A percentile compares a stretch with the other conserved stretches of the same genome.
Evolutionary conservation across 768 basidiomycete genomes (phyloP).

Genomic region (Boletales sp.): DNA sequence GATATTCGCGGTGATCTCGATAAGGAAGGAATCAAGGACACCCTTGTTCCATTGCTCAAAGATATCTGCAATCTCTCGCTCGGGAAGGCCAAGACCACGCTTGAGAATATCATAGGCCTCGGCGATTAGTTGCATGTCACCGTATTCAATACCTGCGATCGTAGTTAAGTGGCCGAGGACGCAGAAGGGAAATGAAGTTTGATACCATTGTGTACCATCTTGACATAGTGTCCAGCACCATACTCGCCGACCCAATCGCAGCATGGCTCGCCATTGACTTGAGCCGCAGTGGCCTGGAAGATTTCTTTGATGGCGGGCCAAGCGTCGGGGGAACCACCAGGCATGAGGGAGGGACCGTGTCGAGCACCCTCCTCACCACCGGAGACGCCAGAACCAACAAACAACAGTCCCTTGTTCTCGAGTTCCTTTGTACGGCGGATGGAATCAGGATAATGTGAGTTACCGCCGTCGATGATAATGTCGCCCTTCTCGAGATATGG

Average conservation of each 20-base stretch:
- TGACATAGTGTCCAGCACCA: conserved; percentile 97
- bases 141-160: conserved; percentile 90
- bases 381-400: conserved; percentile 98
- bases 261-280: conserved; percentile 93
- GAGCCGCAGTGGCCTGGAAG: conserved; percentile 97
- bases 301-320: conserved; percentile 98
- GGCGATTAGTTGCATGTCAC: conserved; percentile 99
- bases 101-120: conserved; percentile 99
- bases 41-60: conserved; percentile 97
- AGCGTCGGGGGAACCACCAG: conserved; percentile 89
- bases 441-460: conserved; percentile 98
- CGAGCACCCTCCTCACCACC: conserved; percentile 99
- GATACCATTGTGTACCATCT: conserved; percentile 97
- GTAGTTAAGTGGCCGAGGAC: conserved; percentile 3
- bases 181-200: conserved; percentile 9
- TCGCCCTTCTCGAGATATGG: conserved; percentile 93
- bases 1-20: conserved; percentile 97
- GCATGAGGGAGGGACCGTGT: conserved; percentile 97
- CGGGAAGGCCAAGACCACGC: conserved; percentile 83
- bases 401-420: conserved; percentile 91
- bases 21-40: conserved; percentile 98
- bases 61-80: conserved; percentile 91
- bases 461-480: conserved; percentile 99
- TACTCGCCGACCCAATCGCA: conserved; percentile 99
- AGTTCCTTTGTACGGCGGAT: conserved; percentile 93